Evolutionary conservation across 2,329 filamentous ascomycete genomes (phyloP).

Genomic region (Aspergillus novofumigatus): DNA sequence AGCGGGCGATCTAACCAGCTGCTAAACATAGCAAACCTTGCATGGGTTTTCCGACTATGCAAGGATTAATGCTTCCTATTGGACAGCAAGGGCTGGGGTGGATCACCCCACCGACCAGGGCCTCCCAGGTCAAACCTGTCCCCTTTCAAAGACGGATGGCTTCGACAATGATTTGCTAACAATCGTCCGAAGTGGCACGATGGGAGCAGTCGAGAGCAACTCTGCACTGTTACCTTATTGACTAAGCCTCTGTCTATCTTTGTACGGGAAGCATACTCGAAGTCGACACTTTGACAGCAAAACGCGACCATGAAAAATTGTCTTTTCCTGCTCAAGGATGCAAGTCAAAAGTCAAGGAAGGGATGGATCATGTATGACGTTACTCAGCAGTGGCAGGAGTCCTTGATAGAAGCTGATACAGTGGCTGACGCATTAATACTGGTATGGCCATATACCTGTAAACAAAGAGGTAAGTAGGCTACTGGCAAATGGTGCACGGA

Average conservation of each 20-base stretch:
- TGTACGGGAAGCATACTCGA: background rate
- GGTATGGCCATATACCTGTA: background rate
- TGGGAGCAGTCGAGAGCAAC: slow-evolving; percentile 8
- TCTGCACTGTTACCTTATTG: slow-evolving; percentile 29
- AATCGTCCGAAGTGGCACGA: slow-evolving; percentile 16
- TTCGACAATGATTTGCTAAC: slow-evolving; percentile 6
- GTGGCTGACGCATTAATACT: background rate
- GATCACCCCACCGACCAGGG: slow-evolving; percentile 4
- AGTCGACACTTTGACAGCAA: background rate
- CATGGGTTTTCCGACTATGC: slow-evolving; percentile 15
- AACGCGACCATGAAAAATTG: background rate
- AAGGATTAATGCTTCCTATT: slow-evolving; percentile 7
- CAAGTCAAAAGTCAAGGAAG: background rate
- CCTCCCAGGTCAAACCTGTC: slow-evolving; percentile 3
- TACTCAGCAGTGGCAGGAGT: background rate
- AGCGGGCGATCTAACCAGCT: slow-evolving; percentile 20
- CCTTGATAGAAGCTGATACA: background rate
- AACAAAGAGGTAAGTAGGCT: too few relatives aligned
- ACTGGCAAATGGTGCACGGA: too few relatives aligned
- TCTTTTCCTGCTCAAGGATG: too few relatives aligned
- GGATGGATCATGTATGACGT: background rate
- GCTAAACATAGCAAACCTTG: slow-evolving; percentile 24
- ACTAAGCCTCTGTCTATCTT: background rate
- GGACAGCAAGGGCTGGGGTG: slow-evolving; percentile 5
- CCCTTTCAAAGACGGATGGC: slow-evolving; percentile 9